A percentile compares a stretch with the other conserved stretches of the same genome.
Evolutionary conservation across 345 rosid genomes (phyloP).

Genomic region (Corchorus olitorius): DNA sequence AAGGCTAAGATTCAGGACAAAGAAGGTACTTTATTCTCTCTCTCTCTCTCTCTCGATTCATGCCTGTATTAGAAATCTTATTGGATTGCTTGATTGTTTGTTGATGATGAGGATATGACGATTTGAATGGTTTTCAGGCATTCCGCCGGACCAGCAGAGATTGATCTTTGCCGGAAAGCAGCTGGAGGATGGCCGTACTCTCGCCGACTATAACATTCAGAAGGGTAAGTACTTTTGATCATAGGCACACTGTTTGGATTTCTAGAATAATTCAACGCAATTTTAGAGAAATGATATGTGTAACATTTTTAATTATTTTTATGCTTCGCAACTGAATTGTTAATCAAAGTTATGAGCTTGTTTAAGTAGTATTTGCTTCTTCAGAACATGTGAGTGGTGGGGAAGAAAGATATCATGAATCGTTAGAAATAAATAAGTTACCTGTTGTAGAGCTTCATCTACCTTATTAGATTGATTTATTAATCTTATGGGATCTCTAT

Average conservation of each 20-base stretch:
- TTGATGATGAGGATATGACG: constrained; percentile 1
- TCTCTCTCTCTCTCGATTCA: no score
- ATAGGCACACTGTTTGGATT: not conserved
- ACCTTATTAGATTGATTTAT: not conserved
- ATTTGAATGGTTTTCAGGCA: constrained; percentile 28
- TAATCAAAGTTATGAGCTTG: not conserved
- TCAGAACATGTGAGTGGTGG: not conserved
- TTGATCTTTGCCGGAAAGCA: constrained; percentile 59
- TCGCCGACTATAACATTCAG: constrained; percentile 55
- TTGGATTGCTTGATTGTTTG: not conserved
- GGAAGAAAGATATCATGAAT: not conserved
- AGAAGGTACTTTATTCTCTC: constrained; percentile 45
- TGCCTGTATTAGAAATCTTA: not conserved
- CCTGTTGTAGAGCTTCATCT: not conserved
- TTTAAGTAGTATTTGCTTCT: not conserved
- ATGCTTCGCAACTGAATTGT: not conserved
- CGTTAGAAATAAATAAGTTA: not conserved
- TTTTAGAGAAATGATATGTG: not conserved
- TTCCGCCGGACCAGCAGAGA: constrained; percentile 62
- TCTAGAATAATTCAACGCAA: not conserved
- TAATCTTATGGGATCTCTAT: not conserved
- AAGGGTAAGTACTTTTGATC: constrained; percentile 32
- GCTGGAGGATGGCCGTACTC: constrained; percentile 61
- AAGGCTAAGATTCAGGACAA: constrained; percentile 83
- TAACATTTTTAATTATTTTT: not conserved